Base-by-base conservation (phyloP, 129 eudicot species). In the Heracleum sosnowskyi region DNA sequence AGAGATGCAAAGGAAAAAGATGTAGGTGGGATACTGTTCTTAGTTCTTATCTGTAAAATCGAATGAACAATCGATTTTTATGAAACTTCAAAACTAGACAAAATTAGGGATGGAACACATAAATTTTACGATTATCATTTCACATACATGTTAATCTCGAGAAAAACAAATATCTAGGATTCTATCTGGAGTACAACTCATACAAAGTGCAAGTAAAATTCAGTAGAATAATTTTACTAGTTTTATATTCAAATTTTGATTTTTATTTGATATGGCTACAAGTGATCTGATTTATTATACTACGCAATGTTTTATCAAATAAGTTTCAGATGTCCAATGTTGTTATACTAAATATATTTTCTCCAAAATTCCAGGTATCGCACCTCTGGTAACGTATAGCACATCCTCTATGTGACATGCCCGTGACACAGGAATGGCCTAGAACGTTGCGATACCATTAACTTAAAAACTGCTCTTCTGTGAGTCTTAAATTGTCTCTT, bases 1-100 rank as follows among this genome's bases (percentile, higher is more conserved):
- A 69, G 73, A 69, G 24, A 33, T 33, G 36, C 7, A 70, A 60
- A 24, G 41, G n/a, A 79, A 13, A 51, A 69, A 47, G 70, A 33
- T 12, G 26, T 29, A 68, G 22, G n/a, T 2, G 46, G 24, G 39
- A n/a, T 10, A 29, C 35, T 64, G 78, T 88, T 89, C 81, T 88
- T 75, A 89, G 96, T 16, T 84, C 82, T 41, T 96, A 97, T 17
- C 96, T 96, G 83, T 85, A 88, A 44, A 81, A 94, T 94, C 34
- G 16, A 24, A 11, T 62, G 12, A 26, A n/a, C 69, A 62, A 62
- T 24, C 24, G 18, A 4, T 17, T 4, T 49, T 49, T 16, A 0
- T 49, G 24, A 16, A 49, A 17, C 24, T 49, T 49, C 0, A 49
- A 49, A 49, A 49, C 24, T n/a, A n/a, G 5, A 17, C 24, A 17